Base-by-base conservation (phyloP, 225 moss, liverwort and hornwort genomes). In the Lunularia cruciata region DNA sequence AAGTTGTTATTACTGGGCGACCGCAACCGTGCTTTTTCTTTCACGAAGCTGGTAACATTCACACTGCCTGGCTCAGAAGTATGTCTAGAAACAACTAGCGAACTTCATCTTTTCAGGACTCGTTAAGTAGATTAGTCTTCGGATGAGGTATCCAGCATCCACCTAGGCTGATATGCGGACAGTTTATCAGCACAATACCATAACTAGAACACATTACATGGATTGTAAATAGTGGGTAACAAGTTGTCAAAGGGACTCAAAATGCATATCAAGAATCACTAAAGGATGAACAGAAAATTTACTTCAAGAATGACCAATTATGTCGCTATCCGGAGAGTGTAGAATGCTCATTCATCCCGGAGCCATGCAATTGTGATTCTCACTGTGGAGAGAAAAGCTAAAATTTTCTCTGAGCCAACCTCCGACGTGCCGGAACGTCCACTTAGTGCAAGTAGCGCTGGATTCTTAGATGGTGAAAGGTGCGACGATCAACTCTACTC, bases 321-420 rank as follows among this genome's bases (percentile, higher is more conserved):
- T 0, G 5, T n/a, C 13, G 18, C 25, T 32, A 48, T 56, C 37
- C 25, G 65, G 63, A 46, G 61, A 59, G 46, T 66, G 76, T 83
- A 92, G 86, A 90, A 94, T 79, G 93, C 93, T 25, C 90, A 94
- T 75, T 94, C 93, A 13, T 94, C 93, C 0, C 86, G 93, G 46
- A 94, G 93, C 81, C 93, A 94, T 79, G 88, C 90, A 15, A 94
- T 90, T 69, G 93, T 90, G 26, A 88, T 88, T 67, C 27, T 94
- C 19, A 94, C 88, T 15, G 86, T 94, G 37, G 93, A 90, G 72
- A 90, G 88, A 74, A 94, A 90, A 63, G 87, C 85, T 4, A 88
- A 47, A 34, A 76, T 45, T 69, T 51, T 59, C 20, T 65, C 75
- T 30, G 81, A 89, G 57, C 79, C 75, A 22, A 83, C 76, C 56